phyloP scores from a whole-genome alignment of 2,329 filamentous ascomycete genomes.

The Chaetothyriales sp. region DNA sequence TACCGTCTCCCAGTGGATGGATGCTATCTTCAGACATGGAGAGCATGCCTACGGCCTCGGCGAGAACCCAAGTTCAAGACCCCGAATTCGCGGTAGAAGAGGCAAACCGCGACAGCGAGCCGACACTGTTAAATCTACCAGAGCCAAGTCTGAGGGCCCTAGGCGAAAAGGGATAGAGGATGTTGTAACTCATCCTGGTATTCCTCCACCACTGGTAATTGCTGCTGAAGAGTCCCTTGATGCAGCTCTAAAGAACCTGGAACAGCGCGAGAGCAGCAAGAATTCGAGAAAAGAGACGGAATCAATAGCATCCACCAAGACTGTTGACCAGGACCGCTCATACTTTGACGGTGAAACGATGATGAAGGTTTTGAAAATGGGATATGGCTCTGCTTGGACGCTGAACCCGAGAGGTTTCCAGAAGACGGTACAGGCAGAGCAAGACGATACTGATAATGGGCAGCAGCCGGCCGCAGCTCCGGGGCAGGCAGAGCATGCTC shows the following conservation, averaged over 20 bases:
- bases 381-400: slow-evolving; percentile 35
- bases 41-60: slow-evolving; percentile 70
- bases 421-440: not conserved
- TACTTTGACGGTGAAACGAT: slow-evolving; percentile 29
- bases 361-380: slow-evolving; percentile 35
- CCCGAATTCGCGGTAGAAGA: slow-evolving; percentile 28
- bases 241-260: slow-evolving; percentile 9
- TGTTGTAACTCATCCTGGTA: slow-evolving; percentile 9
- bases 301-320: slow-evolving; percentile 10
- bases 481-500: not conserved
- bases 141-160: not conserved
- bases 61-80: slow-evolving; percentile 57
- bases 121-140: not conserved
- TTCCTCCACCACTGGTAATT: slow-evolving; percentile 30
- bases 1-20: slow-evolving; percentile 70
- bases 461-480: not conserved
- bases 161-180: not conserved
- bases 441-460: not conserved
- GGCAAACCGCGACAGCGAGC: slow-evolving; percentile 17
- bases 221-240: slow-evolving; percentile 15
- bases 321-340: slow-evolving; percentile 16
- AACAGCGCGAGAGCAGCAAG: not conserved
- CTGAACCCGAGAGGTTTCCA: slow-evolving; percentile 21
- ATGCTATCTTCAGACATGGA: slow-evolving; percentile 72
- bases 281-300: slow-evolving; percentile 8